phyloP scores from a whole-genome alignment of 2,329 filamentous ascomycete species.

The Nemania sp. region DNA sequence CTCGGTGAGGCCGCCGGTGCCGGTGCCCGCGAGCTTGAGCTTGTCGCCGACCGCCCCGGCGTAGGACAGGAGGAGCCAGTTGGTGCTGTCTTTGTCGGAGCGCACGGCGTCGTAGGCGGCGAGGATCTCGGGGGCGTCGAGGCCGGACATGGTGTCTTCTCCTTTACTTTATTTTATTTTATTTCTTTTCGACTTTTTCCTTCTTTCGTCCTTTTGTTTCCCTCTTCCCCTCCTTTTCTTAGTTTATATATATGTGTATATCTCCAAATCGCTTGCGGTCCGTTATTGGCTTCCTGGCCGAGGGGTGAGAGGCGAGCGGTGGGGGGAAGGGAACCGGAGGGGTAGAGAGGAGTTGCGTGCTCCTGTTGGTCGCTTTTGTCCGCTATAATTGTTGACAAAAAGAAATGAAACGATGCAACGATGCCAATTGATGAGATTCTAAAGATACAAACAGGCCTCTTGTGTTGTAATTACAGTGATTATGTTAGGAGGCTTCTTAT shows the following conservation, averaged over 20 bases:
- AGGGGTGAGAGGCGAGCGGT: neutral
- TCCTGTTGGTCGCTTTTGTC: neutral
- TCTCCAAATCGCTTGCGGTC: neutral
- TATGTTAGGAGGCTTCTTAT: neutral
- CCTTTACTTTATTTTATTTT: neutral
- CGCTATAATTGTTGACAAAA: neutral
- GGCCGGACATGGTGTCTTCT: conserved; percentile 64
- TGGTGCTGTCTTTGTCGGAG: conserved; percentile 72
- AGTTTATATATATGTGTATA: neutral
- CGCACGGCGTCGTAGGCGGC: conserved; percentile 75
- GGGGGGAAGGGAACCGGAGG: conserved; percentile 11
- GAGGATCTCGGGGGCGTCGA: conserved; percentile 69
- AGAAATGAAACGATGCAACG: neutral
- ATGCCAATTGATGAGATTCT: neutral
- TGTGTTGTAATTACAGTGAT: neutral
- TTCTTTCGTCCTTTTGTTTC: neutral
- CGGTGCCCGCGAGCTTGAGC: conserved; percentile 67
- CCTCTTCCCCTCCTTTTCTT: neutral
- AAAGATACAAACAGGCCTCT: neutral
- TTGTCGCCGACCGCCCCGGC: conserved; percentile 66
- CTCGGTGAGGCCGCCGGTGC: conserved; percentile 70
- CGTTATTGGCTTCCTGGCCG: no score
- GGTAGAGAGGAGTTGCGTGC: conserved; percentile 28
- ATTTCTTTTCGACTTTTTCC: neutral
- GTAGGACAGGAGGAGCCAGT: conserved; percentile 76